Conservation (phyloP, 2,329 filamentous ascomycete genomes). For the Bipolaris zeicola region DNA sequence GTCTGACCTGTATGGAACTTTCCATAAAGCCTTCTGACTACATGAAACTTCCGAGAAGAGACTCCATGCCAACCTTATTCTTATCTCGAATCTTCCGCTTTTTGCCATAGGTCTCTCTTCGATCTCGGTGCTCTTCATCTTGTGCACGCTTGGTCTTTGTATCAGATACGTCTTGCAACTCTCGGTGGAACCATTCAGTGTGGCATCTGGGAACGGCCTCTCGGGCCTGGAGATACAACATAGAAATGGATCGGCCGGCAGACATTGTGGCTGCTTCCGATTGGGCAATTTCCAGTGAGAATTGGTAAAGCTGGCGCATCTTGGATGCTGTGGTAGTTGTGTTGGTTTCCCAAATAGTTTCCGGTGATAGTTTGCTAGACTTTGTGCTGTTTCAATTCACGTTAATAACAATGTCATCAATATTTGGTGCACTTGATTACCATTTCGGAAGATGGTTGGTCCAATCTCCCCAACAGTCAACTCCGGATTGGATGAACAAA, state of each 20-base stretch:
- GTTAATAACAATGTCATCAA: slow-evolving; percentile 2
- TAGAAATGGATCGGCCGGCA: slow-evolving; percentile 6
- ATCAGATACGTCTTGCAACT: neutral
- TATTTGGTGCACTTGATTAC: neutral
- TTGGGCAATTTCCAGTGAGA: slow-evolving; percentile 2
- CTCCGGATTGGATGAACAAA: neutral
- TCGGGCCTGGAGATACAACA: slow-evolving; percentile 3
- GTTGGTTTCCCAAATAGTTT: slow-evolving; percentile 9
- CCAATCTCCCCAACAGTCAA: slow-evolving; percentile 7
- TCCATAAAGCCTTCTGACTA: slow-evolving; percentile 1
- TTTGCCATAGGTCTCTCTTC: slow-evolving; percentile 12
- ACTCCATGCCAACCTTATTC: slow-evolving; percentile 29
- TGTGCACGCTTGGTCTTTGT: neutral
- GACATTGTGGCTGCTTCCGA: neutral
- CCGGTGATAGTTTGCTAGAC: neutral
- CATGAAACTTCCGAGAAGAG: slow-evolving; percentile 28
- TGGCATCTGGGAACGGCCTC: neutral
- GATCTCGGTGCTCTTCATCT: neutral
- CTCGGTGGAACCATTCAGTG: slow-evolving; percentile 16
- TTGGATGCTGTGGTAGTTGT: slow-evolving; percentile 14
- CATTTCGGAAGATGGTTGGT: neutral
- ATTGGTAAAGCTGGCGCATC: slow-evolving; percentile 21
- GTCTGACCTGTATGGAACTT: neutral
- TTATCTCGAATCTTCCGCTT: slow-evolving; percentile 27
- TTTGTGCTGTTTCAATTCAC: neutral